Base-by-base conservation (phyloP, 2,329 filamentous ascomycete species). In the Ilyonectria sp. region DNA sequence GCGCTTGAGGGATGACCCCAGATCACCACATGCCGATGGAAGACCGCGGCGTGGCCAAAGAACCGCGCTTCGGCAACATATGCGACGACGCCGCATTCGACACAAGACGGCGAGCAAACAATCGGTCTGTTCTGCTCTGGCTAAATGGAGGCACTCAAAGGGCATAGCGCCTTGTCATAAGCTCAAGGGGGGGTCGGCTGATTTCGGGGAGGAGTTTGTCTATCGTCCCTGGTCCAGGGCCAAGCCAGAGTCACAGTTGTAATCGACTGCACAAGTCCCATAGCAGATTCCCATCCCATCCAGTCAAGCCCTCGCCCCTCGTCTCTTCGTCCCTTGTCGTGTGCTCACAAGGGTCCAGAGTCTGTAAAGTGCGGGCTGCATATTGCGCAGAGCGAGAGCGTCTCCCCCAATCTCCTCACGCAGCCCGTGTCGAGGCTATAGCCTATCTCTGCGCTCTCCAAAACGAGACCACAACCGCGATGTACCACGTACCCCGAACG, bases 141-240 rank as follows among this genome's bases (percentile, higher is more conserved):
- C 6, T 17, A 35, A 21, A 47, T 15, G 40, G 19, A 46, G n/a
- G 50, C 50, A 5, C 50, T 40, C 35, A 66, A 67, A 56, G 9
- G 43, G 40, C 60, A 50, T 65, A 56, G 63, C 49, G 49, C 49
- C 21, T n/a, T 29, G 10, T 15, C 7, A 59, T 15, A 26, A 26
- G 31, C 29, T 17, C 23, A 54, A 57, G n/a, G 40, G 31, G 46
- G 58, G 47, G 65, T 56, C 68, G 68, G 68, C 68, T 61, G 57
- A 68, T 65, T 19, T 53, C 58, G 66, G 66, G 31, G 37, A 55
- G 50, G 58, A 63, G 49, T 64, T 67, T 59, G 40, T 47, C 60
- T 63, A 63, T 64, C 44, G 33, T 37, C 23, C 23, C 23, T 23
- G 23, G 23, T 23, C 10, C 50, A 53, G 49, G 17, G 35, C 19